Evolutionary conservation across 805 yeast species (phyloP), one percentile per base, ranked within the genome.

Genomic region (Cyberlindnera xylosilytica): DNA sequence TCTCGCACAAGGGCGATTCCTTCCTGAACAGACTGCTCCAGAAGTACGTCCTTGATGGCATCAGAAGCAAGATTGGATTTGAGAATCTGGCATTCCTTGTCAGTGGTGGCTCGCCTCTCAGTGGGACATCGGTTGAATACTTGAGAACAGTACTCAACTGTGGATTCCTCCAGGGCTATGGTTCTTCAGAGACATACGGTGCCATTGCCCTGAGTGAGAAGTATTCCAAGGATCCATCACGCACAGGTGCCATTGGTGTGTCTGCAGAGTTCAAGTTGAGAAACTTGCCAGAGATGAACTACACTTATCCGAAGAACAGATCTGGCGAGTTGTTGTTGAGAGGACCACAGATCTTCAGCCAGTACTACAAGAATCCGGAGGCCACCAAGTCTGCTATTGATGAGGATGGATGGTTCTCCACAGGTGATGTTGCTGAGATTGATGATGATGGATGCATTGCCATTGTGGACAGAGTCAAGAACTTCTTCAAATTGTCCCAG

Each of bases 381-480:
- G 82, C 77, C 45, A 83, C 87, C 2, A 54, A 48, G 11, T 68
- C 69, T 38, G 73, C 74, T 2, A 53, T 83, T 32, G 82, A 75
- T 43, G 63, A 68, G 12, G 76, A 77, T 15, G 83, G 82, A 4
- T 81, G 85, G 84, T 81, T 79, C 56, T 63, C 72, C 27, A 79
- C 86, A 2, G 87, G 87, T 38, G 90, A 83, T 58, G 73, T 83
- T 52, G 87, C 78, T 1, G 61, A 59, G 44, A 60, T 83, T 39
- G 76, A 74, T 43, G 43, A 48, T 1, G 62, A 65, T 6, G 87
- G 89, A 11, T 70, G 82, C 36, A 58, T 85, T 19, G 67, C 62
- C 38, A 79, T 84, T 45, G 72, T 84, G 52, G 93, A 85, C 56
- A 70, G 93, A 47, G 88, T 84, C 30, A 84, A 84, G 68, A 85